These are phyloP conservation scores for Pecoramyces ruminantium DNA, from an alignment of 192 early-diverging fungal genomes.

Conservation along the genomic window DNA sequence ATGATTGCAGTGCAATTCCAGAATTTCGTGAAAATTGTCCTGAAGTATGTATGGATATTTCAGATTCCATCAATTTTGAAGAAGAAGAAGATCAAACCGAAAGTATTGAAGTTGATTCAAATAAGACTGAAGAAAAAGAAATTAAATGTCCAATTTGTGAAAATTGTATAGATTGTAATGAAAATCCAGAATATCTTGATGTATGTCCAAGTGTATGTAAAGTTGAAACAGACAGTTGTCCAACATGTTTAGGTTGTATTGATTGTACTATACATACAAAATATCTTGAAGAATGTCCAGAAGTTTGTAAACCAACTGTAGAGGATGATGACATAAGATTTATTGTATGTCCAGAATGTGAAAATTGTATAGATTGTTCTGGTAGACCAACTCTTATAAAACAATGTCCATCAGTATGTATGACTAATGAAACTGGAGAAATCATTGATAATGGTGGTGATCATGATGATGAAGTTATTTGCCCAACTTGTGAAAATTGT, in stretches of 20 bases:
- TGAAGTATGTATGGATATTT: not conserved
- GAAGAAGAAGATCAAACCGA: no score
- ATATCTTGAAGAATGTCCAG: not conserved
- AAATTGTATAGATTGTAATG: not conserved
- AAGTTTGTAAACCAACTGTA: not conserved
- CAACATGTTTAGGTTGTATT: not conserved
- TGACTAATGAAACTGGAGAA: not conserved
- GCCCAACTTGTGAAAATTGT: not conserved
- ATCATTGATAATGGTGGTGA: not conserved
- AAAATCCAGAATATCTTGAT: not conserved
- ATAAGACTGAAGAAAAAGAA: not conserved
- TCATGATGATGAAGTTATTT: not conserved
- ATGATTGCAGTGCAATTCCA: not conserved
- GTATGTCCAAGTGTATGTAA: not conserved
- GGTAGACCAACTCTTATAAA: not conserved
- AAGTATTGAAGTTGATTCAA: not conserved
- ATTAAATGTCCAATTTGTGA: not conserved
- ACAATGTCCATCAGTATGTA: not conserved
- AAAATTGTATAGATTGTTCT: not conserved
- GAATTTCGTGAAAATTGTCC: not conserved
- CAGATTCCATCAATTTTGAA: not conserved
- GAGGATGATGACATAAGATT: not conserved
- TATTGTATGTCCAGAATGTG: not conserved
- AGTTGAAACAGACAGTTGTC: not conserved
- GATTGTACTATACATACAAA: not conserved